A percentile compares a stretch with the other conserved stretches of the same genome.
Conservation (phyloP, 75 land plant genomes). For the Picea sitchensis region DNA sequence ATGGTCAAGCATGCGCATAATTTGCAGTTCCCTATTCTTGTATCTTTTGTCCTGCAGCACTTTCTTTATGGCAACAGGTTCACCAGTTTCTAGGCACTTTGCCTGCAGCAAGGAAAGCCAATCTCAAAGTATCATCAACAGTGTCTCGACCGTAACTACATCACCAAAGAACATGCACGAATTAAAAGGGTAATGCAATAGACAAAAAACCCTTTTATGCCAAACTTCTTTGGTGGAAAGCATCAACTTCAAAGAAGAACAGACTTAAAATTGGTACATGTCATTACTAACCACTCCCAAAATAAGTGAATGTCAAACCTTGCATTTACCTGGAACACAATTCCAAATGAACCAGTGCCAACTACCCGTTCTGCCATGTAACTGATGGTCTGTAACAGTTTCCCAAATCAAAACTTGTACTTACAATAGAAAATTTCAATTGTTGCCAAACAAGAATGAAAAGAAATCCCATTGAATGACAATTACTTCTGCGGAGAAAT, state of each 20-base stretch:
- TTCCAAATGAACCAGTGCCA: conserved; percentile 87
- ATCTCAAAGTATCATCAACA: neutral
- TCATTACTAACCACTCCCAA: too few species aligned
- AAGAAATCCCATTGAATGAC: too few species aligned
- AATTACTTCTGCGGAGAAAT: too few species aligned
- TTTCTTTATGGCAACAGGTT: conserved; percentile 95
- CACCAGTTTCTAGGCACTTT: conserved; percentile 93
- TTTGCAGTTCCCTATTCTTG: conserved; percentile 95
- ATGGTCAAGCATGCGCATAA: conserved; percentile 95
- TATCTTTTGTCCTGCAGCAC: conserved; percentile 95
- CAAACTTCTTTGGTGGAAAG: too few species aligned
- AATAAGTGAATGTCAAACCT: neutral
- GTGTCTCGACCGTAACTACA: too few species aligned
- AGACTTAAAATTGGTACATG: too few species aligned
- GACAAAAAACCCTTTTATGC: too few species aligned
- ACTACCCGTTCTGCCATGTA: conserved; percentile 86
- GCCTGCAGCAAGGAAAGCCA: conserved; percentile 43
- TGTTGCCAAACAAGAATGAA: too few species aligned
- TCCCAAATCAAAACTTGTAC: neutral
- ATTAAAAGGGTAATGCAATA: too few species aligned
- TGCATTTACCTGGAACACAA: conserved; percentile 63
- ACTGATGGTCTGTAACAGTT: conserved; percentile 48
- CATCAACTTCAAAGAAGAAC: too few species aligned
- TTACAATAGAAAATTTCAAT: neutral
- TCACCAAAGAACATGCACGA: neutral